These are phyloP conservation scores for Poteriospumella lacustris DNA, from an alignment of 108 stramenopile genomes.

Conservation along the genomic window DNA sequence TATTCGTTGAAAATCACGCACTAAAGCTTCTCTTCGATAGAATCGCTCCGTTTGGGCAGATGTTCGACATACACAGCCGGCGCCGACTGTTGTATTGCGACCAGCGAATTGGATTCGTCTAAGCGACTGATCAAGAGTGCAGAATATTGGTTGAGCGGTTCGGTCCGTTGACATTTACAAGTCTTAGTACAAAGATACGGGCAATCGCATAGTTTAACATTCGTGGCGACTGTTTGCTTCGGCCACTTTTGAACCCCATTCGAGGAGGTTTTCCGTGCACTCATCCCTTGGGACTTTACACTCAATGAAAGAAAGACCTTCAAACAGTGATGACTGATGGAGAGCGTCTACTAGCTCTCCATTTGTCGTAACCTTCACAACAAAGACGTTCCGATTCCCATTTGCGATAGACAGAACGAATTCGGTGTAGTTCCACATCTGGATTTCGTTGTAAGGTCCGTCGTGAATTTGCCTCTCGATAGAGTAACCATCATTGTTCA, in stretches of 20 bases:
- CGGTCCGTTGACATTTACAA: no score
- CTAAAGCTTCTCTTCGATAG: no score
- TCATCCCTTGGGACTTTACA: constrained; percentile 11
- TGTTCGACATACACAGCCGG: no score
- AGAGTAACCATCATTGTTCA: constrained; percentile 29
- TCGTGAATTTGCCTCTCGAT: constrained; percentile 32
- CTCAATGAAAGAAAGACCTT: constrained; percentile 20
- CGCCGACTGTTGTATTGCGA: no score
- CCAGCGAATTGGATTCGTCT: no score
- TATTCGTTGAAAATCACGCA: no score
- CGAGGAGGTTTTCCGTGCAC: constrained; percentile 20
- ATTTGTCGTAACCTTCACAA: not conserved
- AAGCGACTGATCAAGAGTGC: no score
- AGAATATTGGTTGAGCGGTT: no score
- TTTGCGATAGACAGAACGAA: not conserved
- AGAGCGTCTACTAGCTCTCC: constrained; percentile 24
- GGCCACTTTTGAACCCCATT: constrained; percentile 29
- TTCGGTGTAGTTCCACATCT: constrained; percentile 29
- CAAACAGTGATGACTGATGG: not conserved
- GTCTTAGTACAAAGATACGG: no score
- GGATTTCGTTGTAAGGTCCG: constrained; percentile 27
- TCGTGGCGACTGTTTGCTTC: constrained; percentile 10
- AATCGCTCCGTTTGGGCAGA: no score
- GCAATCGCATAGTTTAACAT: no score
- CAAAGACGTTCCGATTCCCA: constrained; percentile 17